phyloP scores from a whole-genome alignment of 306 rosid species.

The Vigna reflexopilosa region DNA sequence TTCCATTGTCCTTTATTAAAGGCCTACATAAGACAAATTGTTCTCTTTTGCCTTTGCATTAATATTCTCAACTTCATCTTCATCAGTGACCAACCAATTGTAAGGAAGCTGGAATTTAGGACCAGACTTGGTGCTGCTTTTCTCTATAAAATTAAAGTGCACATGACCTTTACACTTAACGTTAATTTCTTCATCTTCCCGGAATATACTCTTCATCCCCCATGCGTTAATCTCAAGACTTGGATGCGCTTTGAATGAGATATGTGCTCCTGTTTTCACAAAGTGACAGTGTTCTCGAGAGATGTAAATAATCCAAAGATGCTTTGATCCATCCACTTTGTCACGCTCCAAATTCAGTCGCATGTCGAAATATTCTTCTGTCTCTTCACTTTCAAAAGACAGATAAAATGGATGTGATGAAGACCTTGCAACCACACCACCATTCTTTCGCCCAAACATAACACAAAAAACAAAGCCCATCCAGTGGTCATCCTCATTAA shows the following conservation, averaged over 20 bases:
- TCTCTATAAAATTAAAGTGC: too few species aligned
- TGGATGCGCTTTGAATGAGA: slow-evolving; percentile 21
- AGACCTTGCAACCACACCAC: not conserved
- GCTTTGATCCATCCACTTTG: not conserved
- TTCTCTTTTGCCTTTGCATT: not conserved
- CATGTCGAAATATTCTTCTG: not conserved
- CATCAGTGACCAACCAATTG: not conserved
- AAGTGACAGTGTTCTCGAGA: slow-evolving; percentile 28
- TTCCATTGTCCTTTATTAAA: not conserved
- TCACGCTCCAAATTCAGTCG: not conserved
- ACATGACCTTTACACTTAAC: too few species aligned
- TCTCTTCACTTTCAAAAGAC: slow-evolving; percentile 24
- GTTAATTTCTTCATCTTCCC: not conserved
- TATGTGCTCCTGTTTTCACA: not conserved
- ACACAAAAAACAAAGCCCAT: not conserved
- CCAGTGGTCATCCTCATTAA: not conserved
- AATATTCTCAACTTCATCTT: not conserved
- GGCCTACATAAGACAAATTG: not conserved
- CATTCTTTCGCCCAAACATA: not conserved
- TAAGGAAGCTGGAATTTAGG: slow-evolving; percentile 10
- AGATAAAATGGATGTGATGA: not conserved
- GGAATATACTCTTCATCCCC: not conserved
- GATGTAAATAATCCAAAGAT: slow-evolving; percentile 35
- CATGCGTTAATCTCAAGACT: not conserved
- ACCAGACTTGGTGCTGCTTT: not conserved